Evolutionary conservation across 2,329 filamentous ascomycete genomes (phyloP).

Genomic region (Magnaporthiopsis incrustans): DNA sequence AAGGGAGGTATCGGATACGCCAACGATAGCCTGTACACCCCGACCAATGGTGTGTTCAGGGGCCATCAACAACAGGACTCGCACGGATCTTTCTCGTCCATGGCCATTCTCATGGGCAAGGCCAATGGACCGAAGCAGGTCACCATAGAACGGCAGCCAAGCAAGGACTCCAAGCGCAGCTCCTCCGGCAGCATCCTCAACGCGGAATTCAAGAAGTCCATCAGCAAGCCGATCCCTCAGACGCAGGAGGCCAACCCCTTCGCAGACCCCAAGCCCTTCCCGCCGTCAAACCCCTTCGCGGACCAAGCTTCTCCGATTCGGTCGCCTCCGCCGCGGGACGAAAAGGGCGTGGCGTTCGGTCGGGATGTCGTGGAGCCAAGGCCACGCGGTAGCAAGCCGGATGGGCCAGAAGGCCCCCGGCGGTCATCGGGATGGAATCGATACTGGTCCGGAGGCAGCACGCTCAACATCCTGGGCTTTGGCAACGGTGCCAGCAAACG

Average conservation of each 20-base stretch:
- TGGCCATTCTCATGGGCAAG: conserved; percentile 60
- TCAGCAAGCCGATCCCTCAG: conserved; percentile 53
- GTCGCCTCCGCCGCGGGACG: conserved; percentile 26
- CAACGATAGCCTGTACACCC: conserved; percentile 30
- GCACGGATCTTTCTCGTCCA: conserved; percentile 51
- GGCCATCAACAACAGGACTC: conserved; percentile 47
- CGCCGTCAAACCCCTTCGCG: conserved; percentile 9
- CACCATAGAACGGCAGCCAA: conserved; percentile 26
- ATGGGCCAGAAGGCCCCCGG: conserved; percentile 36
- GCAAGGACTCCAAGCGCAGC: conserved; percentile 45
- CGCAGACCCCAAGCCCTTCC: background rate
- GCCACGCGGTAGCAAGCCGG: conserved; percentile 22
- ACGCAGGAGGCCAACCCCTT: conserved; percentile 20
- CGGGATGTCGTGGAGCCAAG: conserved; percentile 19
- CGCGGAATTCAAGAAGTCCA: conserved; percentile 54
- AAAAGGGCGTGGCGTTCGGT: conserved; percentile 31
- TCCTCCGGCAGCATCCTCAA: conserved; percentile 49
- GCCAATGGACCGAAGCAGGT: conserved; percentile 38
- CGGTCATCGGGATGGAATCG: conserved; percentile 69
- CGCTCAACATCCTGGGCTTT: conserved; percentile 57
- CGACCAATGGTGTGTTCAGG: conserved; percentile 30
- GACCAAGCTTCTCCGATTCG: conserved; percentile 18
- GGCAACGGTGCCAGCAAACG: conserved; percentile 38
- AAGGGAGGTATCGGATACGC: conserved; percentile 46
- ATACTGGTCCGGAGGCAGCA: conserved; percentile 69